Evolutionary conservation across 768 basidiomycete species (phyloP), one percentile per base, ranked within the genome.

Genomic region (Lyophyllum atratum): DNA sequence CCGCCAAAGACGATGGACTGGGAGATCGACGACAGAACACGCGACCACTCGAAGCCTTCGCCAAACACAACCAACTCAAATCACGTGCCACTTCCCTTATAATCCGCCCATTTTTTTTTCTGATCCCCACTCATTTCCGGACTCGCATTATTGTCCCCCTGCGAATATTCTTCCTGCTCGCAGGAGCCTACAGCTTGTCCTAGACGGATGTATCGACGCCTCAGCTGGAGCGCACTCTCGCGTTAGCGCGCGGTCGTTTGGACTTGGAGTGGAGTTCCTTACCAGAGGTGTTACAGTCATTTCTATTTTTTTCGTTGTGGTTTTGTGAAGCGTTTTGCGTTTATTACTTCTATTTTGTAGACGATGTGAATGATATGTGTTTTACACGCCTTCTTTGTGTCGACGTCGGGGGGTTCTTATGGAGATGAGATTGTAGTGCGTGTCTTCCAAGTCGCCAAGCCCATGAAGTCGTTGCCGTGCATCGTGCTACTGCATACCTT

Each of bases 101-200:
- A 58, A 58, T 31, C 12, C 12, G 22, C 9, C 22, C 24, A 29
- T 14, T 17, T 21, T 47, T 45, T 62, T 59, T 61, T 58, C 55
- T 45, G 45, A 63, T 65, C 60, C 50, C 51, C 49, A 72, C 70
- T 72, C 70, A 72, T 72, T 70, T 66, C 59, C 52, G 65, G 61
- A 66, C 61, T 66, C 55, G 68, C 69, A 64, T 64, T 72, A 72
- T 70, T 72, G 71, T 72, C 70, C 71, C 66, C 69, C 65, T 70
- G 69, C 70, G 71, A 72, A 61, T 60, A 49, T 54, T 28, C 28
- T 25, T 44, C 61, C 61, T 65, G 65, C 70, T 72, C 69, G 67
- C 71, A 70, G 69, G 68, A 71, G 71, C 63, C 71, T 72, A 72
- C 71, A 56, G 69, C 66, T 48, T 60, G 62, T 66, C 64, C 66